Conservation (phyloP, 371 early-diverging fungal genomes). For the Lichtheimia corymbifera region DNA sequence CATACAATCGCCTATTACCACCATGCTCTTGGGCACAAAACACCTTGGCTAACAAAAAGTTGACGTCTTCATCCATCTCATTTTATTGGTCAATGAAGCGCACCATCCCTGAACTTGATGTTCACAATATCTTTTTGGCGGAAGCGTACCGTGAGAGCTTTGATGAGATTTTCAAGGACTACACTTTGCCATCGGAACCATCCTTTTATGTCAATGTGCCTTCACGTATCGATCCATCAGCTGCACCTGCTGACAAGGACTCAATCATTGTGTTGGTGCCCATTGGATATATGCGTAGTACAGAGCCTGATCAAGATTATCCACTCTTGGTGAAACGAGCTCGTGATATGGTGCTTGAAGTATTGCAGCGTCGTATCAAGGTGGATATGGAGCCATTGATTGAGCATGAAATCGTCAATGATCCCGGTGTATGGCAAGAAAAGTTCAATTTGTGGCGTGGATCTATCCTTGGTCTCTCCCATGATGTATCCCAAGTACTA, state of each 20-base stretch:
- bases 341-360: conserved; percentile 46
- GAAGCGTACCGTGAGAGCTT: conserved; percentile 60
- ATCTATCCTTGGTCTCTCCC: conserved; percentile 61
- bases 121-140: conserved; percentile 67
- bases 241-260: conserved; percentile 58
- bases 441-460: conserved; percentile 67
- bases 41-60: conserved; percentile 41
- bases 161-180: conserved; percentile 58
- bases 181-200: conserved; percentile 48
- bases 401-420: conserved; percentile 58
- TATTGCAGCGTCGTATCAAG: conserved; percentile 33
- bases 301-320: conserved; percentile 28
- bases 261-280: conserved; percentile 62
- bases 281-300: conserved; percentile 48
- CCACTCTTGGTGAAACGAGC: conserved; percentile 40
- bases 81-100: conserved; percentile 65
- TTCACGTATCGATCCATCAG: conserved; percentile 57
- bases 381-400: conserved; percentile 42
- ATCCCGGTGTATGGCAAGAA: conserved; percentile 57
- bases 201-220: conserved; percentile 69
- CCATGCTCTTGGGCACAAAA: conserved; percentile 47
- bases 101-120: conserved; percentile 50
- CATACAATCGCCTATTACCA: conserved; percentile 59
- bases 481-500: conserved; percentile 58
- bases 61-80: conserved; percentile 61